phyloP scores from a whole-genome alignment of 768 basidiomycete species.

The Holtermannia corniformis region DNA sequence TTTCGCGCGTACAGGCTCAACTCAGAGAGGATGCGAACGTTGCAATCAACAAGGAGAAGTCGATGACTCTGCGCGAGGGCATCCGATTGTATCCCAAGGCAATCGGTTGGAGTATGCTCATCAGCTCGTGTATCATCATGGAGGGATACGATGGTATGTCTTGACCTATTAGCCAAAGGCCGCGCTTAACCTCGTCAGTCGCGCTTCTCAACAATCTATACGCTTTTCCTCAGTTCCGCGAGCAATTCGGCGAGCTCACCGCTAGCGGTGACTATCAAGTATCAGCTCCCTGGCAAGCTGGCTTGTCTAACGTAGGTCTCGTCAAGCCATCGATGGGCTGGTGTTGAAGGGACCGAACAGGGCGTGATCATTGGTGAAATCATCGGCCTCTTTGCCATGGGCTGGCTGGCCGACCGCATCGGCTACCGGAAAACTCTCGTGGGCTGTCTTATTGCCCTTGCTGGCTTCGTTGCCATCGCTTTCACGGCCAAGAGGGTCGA shows the following conservation, averaged over 20 bases:
- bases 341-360: too few relatives aligned
- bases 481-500: conserved; percentile 25
- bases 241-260: conserved; percentile 26
- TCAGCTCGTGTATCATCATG: conserved; percentile 34
- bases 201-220: conserved; percentile 3
- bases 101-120: conserved; percentile 37
- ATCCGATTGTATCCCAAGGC: conserved; percentile 41
- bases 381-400: conserved; percentile 41
- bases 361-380: conserved; percentile 42
- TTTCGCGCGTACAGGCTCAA: background rate
- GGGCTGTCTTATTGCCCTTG: conserved; percentile 23
- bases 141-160: conserved; percentile 29
- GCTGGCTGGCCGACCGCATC: conserved; percentile 38
- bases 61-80: conserved; percentile 39
- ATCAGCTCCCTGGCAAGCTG: conserved; percentile 43
- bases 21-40: background rate
- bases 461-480: conserved; percentile 31
- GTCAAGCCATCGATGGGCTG: background rate
- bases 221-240: conserved; percentile 36
- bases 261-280: conserved; percentile 38
- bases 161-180: background rate
- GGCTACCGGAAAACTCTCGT: conserved; percentile 41
- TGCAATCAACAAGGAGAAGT: conserved; percentile 30
- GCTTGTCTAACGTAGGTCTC: conserved; percentile 33
- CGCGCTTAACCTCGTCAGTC: background rate